Evolutionary conservation across 495 filamentous ascomycete species (phyloP).

Genomic region (Annulohypoxylon nitens): DNA sequence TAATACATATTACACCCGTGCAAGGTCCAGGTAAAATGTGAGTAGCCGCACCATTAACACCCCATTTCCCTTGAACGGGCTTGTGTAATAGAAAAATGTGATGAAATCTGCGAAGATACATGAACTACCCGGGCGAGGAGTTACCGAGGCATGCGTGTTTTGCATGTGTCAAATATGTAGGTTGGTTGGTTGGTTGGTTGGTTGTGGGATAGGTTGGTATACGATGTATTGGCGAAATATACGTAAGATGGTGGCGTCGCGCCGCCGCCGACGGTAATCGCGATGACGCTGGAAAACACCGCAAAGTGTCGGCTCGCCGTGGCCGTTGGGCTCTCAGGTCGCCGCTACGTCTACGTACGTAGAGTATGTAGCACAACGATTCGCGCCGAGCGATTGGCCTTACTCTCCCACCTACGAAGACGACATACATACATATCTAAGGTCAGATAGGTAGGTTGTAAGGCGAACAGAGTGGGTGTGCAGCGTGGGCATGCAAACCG

Average conservation of each 20-base stretch:
- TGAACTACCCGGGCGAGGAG: neutral
- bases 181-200: neutral
- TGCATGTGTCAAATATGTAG: slow-evolving; percentile 2
- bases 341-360: neutral
- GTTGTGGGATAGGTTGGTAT: neutral
- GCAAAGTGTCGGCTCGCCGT: slow-evolving; percentile 15
- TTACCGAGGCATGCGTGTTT: slow-evolving; percentile 4
- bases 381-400: neutral
- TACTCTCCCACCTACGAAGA: neutral
- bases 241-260: neutral
- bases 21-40: neutral
- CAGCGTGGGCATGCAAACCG: neutral
- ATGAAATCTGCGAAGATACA: neutral
- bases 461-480: neutral
- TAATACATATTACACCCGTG: neutral
- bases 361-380: neutral
- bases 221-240: neutral
- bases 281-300: slow-evolving; percentile 1
- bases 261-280: neutral
- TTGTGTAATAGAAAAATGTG: neutral
- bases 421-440: neutral
- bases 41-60: slow-evolving; percentile 15
- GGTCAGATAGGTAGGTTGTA: slow-evolving; percentile 14
- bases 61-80: neutral
- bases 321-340: neutral